These are phyloP conservation scores for Zymoseptoria ardabiliae DNA, from an alignment of 2,329 filamentous ascomycete genomes.

Conservation along the genomic window DNA sequence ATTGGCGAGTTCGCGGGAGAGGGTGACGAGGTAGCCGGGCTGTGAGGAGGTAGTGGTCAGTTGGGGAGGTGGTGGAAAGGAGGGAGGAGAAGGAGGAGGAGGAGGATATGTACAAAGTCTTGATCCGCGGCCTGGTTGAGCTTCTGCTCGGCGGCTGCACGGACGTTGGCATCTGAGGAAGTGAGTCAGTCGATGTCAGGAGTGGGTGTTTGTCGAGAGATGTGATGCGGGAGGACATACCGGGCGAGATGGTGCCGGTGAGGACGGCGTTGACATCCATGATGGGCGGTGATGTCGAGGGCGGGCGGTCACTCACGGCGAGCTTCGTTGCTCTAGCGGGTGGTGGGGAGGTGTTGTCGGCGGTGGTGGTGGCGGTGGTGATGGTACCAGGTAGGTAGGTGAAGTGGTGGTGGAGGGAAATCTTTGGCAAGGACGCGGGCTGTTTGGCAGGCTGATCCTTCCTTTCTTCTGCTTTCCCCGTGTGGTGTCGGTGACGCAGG, in stretches of 20 bases:
- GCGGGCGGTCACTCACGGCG: constrained; percentile 3
- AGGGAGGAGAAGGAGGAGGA: not conserved
- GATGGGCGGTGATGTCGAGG: constrained; percentile 37
- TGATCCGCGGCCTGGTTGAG: constrained; percentile 84
- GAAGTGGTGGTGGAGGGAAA: not conserved
- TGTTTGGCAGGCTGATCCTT: not conserved
- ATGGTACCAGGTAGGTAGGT: not conserved
- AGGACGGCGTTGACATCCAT: constrained; percentile 99
- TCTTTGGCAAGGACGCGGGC: not conserved
- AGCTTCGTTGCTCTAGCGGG: constrained; percentile 18
- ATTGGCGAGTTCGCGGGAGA: constrained; percentile 91
- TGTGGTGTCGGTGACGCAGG: too few species aligned
- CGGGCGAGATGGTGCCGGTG: constrained; percentile 89
- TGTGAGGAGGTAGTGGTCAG: constrained; percentile 35
- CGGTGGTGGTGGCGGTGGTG: constrained; percentile 3
- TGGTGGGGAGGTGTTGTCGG: constrained; percentile 7
- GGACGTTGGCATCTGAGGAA: constrained; percentile 72
- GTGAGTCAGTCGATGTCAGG: constrained; percentile 7
- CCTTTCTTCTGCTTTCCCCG: not conserved
- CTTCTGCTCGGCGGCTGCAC: constrained; percentile 88
- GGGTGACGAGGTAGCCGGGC: constrained; percentile 86
- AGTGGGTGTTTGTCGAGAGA: not conserved
- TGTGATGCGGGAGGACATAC: constrained; percentile 47
- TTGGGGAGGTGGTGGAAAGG: not conserved
- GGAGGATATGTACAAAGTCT: constrained; percentile 70